Conservation (phyloP, 78 protist genomes). For the Dictyostelium discoideum region DNA sequence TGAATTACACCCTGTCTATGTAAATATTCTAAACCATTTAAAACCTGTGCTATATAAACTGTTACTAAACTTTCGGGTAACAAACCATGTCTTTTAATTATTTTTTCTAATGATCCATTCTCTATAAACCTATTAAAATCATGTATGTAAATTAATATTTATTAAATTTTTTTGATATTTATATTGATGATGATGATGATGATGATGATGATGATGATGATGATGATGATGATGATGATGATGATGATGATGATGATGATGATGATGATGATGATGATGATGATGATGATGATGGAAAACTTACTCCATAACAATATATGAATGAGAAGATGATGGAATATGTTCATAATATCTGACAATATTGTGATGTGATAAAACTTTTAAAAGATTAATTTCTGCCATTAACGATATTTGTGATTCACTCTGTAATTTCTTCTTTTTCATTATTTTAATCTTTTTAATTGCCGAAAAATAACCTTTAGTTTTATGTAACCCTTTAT, state of each 20-base stretch:
- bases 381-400: conserved; percentile 91
- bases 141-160: too few species aligned
- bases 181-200: too few species aligned
- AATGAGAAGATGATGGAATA: conserved; percentile 36
- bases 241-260: too few species aligned
- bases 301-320: conserved; percentile 96
- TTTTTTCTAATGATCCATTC: conserved; percentile 93
- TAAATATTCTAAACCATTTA: conserved; percentile 91
- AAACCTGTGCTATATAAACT: conserved; percentile 91
- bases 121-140: conserved; percentile 79
- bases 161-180: too few species aligned
- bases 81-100: conserved; percentile 90
- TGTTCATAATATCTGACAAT: conserved; percentile 90
- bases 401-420: conserved; percentile 53
- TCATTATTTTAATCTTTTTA: conserved; percentile 72
- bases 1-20: conserved; percentile 92
- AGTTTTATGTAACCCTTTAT: conserved; percentile 74
- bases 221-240: too few species aligned
- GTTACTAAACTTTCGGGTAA: conserved; percentile 93
- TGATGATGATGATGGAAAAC: background rate
- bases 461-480: conserved; percentile 79
- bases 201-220: too few species aligned
- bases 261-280: too few species aligned
- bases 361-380: conserved; percentile 84
- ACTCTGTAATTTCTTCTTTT: conserved; percentile 34